A percentile compares a stretch with the other conserved stretches of the same genome.
phyloP scores from a whole-genome alignment of 495 filamentous ascomycete species.

The Rostrohypoxylon terebratum region DNA sequence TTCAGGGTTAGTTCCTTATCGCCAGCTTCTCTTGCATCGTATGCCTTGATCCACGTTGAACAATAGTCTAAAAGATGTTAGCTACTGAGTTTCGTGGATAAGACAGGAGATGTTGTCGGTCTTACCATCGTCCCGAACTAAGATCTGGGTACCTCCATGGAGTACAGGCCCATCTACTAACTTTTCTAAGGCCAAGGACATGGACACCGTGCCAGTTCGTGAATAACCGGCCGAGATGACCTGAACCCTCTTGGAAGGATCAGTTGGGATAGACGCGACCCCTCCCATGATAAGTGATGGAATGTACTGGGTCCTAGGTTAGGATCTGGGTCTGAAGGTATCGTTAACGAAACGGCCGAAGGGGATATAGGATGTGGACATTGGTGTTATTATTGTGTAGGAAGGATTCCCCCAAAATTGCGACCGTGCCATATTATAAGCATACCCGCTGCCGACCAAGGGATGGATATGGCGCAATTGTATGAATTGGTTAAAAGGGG shows the following conservation, averaged over 20 bases:
- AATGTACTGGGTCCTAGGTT: neutral
- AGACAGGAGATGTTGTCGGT: neutral
- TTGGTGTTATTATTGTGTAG: neutral
- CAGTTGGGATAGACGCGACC: constrained; percentile 50
- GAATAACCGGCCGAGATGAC: constrained; percentile 65
- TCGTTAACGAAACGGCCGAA: neutral
- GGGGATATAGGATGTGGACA: neutral
- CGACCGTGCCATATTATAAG: constrained; percentile 10
- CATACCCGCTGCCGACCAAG: neutral
- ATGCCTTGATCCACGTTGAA: constrained; percentile 46
- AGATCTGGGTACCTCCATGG: constrained; percentile 52
- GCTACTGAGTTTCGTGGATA: neutral
- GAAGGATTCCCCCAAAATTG: neutral
- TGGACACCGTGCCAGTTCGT: constrained; percentile 64
- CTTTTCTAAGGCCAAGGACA: constrained; percentile 59
- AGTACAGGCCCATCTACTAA: constrained; percentile 58
- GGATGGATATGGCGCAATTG: neutral
- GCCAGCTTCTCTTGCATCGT: constrained; percentile 43
- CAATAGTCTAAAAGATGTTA: constrained; percentile 41
- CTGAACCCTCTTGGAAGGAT: constrained; percentile 51
- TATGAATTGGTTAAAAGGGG: neutral
- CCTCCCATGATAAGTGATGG: constrained; percentile 44
- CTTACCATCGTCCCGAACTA: constrained; percentile 49
- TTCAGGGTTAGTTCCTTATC: constrained; percentile 43
- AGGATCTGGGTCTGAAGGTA: no score